Percentiles rank a stretch among this genome's conserved stretches.
Conservation (phyloP, 805 yeast species). For the Ogataea paradorogensis region DNA sequence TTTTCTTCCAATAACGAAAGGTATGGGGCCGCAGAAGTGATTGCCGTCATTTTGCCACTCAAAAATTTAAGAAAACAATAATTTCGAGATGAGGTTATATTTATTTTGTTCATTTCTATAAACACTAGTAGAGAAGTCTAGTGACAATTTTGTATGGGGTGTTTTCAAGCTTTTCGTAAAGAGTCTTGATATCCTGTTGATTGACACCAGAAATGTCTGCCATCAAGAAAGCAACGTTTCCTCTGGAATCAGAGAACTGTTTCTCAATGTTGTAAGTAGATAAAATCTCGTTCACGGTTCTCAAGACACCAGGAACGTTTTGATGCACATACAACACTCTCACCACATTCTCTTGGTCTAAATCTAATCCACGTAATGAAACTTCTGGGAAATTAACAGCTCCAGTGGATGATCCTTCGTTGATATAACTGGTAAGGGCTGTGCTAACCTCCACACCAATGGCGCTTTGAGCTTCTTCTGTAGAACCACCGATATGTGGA, state of each 20-base stretch:
- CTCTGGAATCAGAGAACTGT: conserved; percentile 96
- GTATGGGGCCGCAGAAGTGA: conserved; percentile 84
- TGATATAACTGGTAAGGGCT: conserved; percentile 84
- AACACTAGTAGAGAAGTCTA: conserved; percentile 72
- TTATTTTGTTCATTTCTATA: conserved; percentile 3
- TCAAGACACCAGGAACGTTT: conserved; percentile 98
- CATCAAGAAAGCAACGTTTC: conserved; percentile 95
- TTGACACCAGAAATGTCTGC: conserved; percentile 92
- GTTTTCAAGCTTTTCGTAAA: conserved; percentile 80
- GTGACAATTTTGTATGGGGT: conserved; percentile 91
- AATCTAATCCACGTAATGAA: conserved; percentile 77
- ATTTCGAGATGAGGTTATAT: conserved; percentile 2
- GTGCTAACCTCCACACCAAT: conserved; percentile 94
- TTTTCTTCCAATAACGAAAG: conserved; percentile 85
- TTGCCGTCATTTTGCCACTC: conserved; percentile 28
- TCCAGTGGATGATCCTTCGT: conserved; percentile 92
- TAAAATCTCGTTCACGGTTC: conserved; percentile 93
- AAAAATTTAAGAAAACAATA: conserved; percentile 6
- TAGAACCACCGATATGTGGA: conserved; percentile 98
- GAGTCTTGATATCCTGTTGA: conserved; percentile 73
- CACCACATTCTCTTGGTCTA: conserved; percentile 83
- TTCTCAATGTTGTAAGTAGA: conserved; percentile 95
- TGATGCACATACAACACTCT: conserved; percentile 95
- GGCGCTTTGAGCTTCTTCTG: conserved; percentile 98
- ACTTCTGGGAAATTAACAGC: conserved; percentile 99